Conservation (phyloP, 768 basidiomycete genomes). For the Podaxis rugospora region DNA sequence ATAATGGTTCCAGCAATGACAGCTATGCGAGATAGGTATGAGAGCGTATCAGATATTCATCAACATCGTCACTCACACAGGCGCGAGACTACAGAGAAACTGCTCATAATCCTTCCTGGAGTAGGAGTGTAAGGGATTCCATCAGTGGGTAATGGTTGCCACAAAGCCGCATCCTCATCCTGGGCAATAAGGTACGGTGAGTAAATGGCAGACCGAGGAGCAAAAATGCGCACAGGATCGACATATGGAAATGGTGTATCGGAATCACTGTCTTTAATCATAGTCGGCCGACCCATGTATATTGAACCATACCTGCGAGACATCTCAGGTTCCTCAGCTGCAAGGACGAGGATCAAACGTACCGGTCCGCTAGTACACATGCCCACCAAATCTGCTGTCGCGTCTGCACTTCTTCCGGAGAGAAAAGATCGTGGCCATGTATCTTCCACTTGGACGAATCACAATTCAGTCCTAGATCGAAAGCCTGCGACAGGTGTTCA, state of each 20-base stretch:
- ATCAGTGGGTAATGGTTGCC: slow-evolving; percentile 43
- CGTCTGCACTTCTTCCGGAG: slow-evolving; percentile 60
- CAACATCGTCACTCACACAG: slow-evolving; percentile 42
- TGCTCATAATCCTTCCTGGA: slow-evolving; percentile 45
- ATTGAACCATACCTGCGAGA: slow-evolving; percentile 55
- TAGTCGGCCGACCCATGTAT: slow-evolving; percentile 72
- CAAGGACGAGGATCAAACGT: slow-evolving; percentile 13
- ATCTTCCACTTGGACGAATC: slow-evolving; percentile 73
- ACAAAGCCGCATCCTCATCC: slow-evolving; percentile 54
- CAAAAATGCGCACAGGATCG: slow-evolving; percentile 38
- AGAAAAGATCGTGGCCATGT: slow-evolving; percentile 57
- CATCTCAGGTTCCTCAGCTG: background rate
- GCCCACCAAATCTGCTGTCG: slow-evolving; percentile 81
- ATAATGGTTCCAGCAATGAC: slow-evolving; percentile 66
- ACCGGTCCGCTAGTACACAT: slow-evolving; percentile 71
- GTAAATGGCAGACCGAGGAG: background rate
- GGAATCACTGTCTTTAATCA: slow-evolving; percentile 66
- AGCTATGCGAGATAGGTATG: slow-evolving; percentile 31
- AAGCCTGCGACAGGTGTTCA: slow-evolving; percentile 45
- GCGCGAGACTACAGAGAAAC: slow-evolving; percentile 50
- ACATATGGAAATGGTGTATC: slow-evolving; percentile 60
- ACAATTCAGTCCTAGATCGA: slow-evolving; percentile 78
- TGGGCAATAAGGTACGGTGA: slow-evolving; percentile 23
- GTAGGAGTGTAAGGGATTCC: slow-evolving; percentile 41
- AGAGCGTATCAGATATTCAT: background rate